These are phyloP conservation scores for Saururus chinensis DNA, from an alignment of 164 flowering plant species.

Conservation along the genomic window DNA sequence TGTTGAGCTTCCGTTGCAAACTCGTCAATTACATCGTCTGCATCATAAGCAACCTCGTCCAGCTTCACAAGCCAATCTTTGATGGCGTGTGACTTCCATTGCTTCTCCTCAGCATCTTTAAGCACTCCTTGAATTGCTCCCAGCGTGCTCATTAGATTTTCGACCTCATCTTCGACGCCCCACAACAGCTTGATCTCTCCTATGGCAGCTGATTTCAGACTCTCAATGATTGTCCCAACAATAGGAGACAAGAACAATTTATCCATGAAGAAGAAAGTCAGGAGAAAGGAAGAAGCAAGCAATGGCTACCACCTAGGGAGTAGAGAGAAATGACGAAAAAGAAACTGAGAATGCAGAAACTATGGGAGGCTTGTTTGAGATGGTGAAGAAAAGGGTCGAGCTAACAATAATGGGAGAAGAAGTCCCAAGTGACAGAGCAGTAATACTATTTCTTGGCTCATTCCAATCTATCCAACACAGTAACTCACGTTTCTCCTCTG, in stretches of 20 bases:
- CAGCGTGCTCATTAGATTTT: not conserved
- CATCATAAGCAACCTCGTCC: constrained; percentile 5
- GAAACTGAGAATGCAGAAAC: no score
- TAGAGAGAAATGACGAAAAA: no score
- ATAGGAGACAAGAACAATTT: not conserved
- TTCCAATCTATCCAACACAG: no score
- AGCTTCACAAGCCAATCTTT: constrained; percentile 7
- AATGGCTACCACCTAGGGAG: no score
- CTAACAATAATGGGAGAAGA: no score
- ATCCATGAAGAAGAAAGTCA: not conserved
- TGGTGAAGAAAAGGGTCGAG: no score
- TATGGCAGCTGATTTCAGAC: not conserved
- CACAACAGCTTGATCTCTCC: constrained; percentile 1
- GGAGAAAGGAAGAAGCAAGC: not conserved
- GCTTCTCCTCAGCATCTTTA: constrained; percentile 6
- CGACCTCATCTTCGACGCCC: constrained; percentile 3
- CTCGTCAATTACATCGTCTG: constrained; percentile 2
- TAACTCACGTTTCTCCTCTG: no score
- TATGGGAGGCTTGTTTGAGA: no score
- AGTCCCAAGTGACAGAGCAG: no score
- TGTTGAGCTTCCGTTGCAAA: not conserved
- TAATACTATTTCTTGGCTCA: no score
- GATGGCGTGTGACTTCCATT: not conserved
- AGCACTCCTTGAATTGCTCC: not conserved
- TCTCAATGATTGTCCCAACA: not conserved